Base-by-base conservation (phyloP, 768 basidiomycete genomes). In the Mycena capillaripes region DNA sequence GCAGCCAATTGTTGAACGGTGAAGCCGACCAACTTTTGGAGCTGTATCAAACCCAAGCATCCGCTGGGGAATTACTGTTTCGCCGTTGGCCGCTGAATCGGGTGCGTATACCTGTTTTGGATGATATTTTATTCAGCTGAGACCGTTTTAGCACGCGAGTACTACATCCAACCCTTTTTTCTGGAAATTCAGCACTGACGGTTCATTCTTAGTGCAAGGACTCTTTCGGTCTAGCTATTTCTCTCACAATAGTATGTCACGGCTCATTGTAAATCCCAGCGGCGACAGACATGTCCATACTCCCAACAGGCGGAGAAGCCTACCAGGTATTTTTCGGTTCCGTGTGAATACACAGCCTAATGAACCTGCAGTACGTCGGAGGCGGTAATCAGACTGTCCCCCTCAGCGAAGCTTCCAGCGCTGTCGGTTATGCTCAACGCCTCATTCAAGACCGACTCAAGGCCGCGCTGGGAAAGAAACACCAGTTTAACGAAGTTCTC, bases 281-380 rank as follows among this genome's bases (percentile, higher is more conserved):
- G 52, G 6, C 12, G 12, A 30, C 12, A 30, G 29, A 53, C 52
- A 6, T 12, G 16, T 4, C 23, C 5, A 25, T 25, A 23, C 8
- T 50, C 25, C 16, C 11, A 50, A 32, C 42, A 70, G 69, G 38
- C 21, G 69, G 69, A 17, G 61, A 40, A 38, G 42, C 38, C 2
- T 70, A 70, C 23, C 44, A 68, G 46, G 66, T 60, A 56, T 27
- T 46, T 38, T 56, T 29, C 17, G 29, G 2, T 21, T 34, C 32
- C 29, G 38, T 23, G 2, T 7, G 36, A 7, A 10, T 55, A 55
- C 4, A 10, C 11, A 10, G 14, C 32, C 6, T n/a, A n/a, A n/a
- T n/a, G n/a, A n/a, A n/a, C n/a, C n/a, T n/a, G n/a, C 32, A 68
- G 66, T 68, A 70, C 48, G 61, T 70, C 38, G 69, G 46, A n/a